Conservation (phyloP, 257 asterid species). For the Solanum pennellii region DNA sequence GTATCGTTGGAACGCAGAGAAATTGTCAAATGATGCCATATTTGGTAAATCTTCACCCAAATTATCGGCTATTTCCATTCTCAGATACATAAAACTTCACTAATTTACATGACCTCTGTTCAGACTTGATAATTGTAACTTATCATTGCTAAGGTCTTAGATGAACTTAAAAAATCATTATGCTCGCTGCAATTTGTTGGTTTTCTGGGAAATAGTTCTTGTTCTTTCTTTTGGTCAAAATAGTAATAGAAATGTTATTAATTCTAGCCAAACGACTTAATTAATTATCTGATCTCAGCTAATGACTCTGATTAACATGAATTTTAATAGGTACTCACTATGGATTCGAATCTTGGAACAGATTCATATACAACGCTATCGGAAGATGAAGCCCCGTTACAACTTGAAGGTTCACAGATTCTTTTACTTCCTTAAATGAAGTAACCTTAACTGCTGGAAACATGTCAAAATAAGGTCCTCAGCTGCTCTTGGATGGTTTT, state of each 20-base stretch:
- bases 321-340: neutral
- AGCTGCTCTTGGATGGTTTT: no score
- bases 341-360: constrained; percentile 17
- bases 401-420: no score
- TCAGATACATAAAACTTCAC: neutral
- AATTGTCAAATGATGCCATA: neutral
- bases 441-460: no score
- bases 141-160: neutral
- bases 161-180: neutral
- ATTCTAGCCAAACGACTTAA: neutral
- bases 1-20: no score
- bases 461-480: no score
- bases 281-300: no score
- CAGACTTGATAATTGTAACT: neutral
- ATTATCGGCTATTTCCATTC: neutral
- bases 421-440: no score
- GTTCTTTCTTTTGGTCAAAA: neutral
- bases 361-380: constrained; percentile 10
- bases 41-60: neutral
- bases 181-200: neutral
- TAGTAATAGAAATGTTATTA: neutral
- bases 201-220: neutral
- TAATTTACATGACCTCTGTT: neutral
- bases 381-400: constrained; percentile 11
- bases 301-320: no score